phyloP scores from a whole-genome alignment of 2,329 filamentous ascomycete genomes.

The Herpotrichia juniperi region DNA sequence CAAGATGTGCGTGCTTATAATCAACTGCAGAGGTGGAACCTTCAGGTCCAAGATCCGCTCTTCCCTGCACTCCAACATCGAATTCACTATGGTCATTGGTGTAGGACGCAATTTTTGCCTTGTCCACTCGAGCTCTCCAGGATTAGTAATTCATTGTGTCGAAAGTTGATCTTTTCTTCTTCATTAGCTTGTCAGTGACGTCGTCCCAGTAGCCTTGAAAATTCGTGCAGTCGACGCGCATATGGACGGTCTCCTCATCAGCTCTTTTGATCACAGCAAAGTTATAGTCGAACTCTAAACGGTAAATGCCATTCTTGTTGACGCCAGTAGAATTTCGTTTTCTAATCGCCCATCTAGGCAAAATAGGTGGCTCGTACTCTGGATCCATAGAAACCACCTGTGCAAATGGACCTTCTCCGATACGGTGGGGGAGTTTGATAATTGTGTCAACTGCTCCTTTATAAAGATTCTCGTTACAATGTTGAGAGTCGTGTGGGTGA shows the following conservation, averaged over 20 bases:
- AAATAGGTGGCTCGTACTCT: background rate
- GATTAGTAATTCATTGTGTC: background rate
- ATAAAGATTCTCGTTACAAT: slow-evolving; percentile 4
- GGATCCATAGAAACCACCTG: slow-evolving; percentile 3
- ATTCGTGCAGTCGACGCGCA: slow-evolving; percentile 4
- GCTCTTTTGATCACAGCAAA: background rate
- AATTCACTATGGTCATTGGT: background rate
- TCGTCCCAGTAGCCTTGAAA: slow-evolving; percentile 3
- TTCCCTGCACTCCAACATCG: background rate
- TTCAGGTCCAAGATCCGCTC: background rate
- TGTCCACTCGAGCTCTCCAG: background rate
- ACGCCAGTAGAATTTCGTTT: background rate
- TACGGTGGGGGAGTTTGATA: slow-evolving; percentile 2
- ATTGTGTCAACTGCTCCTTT: slow-evolving; percentile 4
- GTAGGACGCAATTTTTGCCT: background rate
- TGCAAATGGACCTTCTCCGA: slow-evolving; percentile 2
- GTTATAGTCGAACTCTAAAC: slow-evolving; percentile 1
- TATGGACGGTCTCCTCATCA: slow-evolving; percentile 1
- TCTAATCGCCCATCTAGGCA: background rate
- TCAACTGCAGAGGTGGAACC: background rate
- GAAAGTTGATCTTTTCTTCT: background rate
- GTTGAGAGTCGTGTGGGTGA: background rate
- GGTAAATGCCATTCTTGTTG: background rate
- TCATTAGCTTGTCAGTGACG: background rate
- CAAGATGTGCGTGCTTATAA: background rate